Conservation (phyloP, 441 rosid species). For the Kokia cookei region DNA sequence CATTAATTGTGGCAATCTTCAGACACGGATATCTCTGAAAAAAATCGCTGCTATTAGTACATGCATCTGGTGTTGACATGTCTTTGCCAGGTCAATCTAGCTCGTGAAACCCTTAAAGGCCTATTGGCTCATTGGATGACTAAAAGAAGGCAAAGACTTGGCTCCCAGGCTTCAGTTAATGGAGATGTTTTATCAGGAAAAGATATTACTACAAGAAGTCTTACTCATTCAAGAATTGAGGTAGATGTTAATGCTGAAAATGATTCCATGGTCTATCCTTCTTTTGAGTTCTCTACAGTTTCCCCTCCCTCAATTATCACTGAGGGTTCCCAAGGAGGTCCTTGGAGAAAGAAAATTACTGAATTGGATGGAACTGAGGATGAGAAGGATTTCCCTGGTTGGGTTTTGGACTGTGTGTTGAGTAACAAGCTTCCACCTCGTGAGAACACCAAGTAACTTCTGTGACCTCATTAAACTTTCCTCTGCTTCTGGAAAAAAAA, state of each 20-base stretch:
- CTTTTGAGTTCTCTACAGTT: slow-evolving; percentile 73
- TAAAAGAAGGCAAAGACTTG: slow-evolving; percentile 69
- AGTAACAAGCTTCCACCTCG: slow-evolving; percentile 92
- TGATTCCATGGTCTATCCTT: slow-evolving; percentile 81
- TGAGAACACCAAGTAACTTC: slow-evolving; percentile 85
- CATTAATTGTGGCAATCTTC: background rate
- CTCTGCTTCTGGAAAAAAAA: background rate
- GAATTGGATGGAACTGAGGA: slow-evolving; percentile 95
- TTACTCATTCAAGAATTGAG: slow-evolving; percentile 55
- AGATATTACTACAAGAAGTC: slow-evolving; percentile 52
- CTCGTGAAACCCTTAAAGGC: slow-evolving; percentile 96
- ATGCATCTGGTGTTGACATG: slow-evolving; percentile 15
- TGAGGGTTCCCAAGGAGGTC: slow-evolving; percentile 96
- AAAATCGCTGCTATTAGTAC: background rate
- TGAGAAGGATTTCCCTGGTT: slow-evolving; percentile 93
- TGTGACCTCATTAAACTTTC: background rate
- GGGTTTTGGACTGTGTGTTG: slow-evolving; percentile 91
- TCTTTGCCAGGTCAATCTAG: slow-evolving; percentile 77
- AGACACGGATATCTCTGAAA: background rate
- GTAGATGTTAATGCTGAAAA: slow-evolving; percentile 64
- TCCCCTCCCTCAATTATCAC: slow-evolving; percentile 89
- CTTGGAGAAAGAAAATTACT: slow-evolving; percentile 94
- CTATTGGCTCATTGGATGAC: slow-evolving; percentile 82
- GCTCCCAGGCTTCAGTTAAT: slow-evolving; percentile 55
- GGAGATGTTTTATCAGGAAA: slow-evolving; percentile 67